Percentiles rank a stretch among this genome's conserved stretches.
Evolutionary conservation across 2,329 filamentous ascomycete genomes (phyloP).

Genomic region (Ceratocystis lukuohia): DNA sequence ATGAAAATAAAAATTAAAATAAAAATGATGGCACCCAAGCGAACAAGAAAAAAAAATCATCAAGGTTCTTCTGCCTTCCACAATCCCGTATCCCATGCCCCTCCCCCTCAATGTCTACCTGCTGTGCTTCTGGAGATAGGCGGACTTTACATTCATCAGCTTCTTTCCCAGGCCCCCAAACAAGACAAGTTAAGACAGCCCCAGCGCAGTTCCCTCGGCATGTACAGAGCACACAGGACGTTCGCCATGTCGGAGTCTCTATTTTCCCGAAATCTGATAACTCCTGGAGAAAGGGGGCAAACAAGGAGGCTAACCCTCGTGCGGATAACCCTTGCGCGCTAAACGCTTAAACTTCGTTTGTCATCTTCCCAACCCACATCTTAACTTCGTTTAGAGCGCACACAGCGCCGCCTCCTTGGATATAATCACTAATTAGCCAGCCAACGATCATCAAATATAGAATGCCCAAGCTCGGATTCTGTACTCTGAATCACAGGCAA

Average conservation of each 20-base stretch:
- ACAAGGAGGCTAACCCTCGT: neutral
- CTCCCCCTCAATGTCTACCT: too few relatives aligned
- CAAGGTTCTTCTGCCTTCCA: too few relatives aligned
- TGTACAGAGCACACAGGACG: neutral
- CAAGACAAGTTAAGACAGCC: too few relatives aligned
- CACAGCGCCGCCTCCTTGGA: neutral
- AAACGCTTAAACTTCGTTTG: neutral
- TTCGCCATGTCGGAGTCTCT: neutral
- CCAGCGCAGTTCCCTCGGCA: neutral
- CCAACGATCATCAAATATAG: neutral
- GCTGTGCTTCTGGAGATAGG: neutral
- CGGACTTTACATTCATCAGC: neutral
- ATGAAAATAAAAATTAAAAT: too few relatives aligned
- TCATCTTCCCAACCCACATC: neutral
- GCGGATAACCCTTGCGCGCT: neutral
- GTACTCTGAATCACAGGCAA: too few relatives aligned
- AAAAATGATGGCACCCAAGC: too few relatives aligned
- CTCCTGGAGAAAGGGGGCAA: neutral
- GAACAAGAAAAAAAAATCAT: too few relatives aligned
- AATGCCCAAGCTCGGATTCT: too few relatives aligned
- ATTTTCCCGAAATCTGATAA: neutral
- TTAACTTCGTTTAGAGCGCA: neutral
- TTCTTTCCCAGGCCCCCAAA: neutral
- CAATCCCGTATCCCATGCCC: too few relatives aligned
- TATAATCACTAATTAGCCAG: neutral